These are phyloP conservation scores for Linnemannia hyalina DNA, from an alignment of 192 early-diverging fungal species.

Conservation along the genomic window DNA sequence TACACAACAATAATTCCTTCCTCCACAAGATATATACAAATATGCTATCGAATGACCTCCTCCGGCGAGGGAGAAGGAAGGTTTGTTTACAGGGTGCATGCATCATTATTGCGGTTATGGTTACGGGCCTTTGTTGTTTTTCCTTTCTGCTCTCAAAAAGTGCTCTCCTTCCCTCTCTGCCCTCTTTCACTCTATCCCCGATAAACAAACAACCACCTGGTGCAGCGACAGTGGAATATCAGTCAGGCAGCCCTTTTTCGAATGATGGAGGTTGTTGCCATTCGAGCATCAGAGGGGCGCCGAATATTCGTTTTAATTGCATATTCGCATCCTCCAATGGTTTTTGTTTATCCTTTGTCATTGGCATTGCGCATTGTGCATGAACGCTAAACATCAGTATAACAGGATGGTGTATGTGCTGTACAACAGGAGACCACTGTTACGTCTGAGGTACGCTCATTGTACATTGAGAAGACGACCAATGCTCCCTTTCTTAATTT, in stretches of 20 bases:
- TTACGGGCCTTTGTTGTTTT: neutral
- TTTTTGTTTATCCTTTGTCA: neutral
- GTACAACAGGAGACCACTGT: neutral
- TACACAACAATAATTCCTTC: neutral
- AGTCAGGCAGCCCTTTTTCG: no score
- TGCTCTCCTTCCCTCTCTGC: neutral
- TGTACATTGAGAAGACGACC: no score
- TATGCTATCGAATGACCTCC: neutral
- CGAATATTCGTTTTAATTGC: neutral
- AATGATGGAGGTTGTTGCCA: no score
- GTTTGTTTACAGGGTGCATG: neutral
- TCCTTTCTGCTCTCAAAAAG: slow-evolving; percentile 1
- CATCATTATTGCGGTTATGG: neutral
- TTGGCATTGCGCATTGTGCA: neutral
- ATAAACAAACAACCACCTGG: neutral
- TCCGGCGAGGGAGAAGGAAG: neutral
- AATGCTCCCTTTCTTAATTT: neutral
- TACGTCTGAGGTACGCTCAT: neutral
- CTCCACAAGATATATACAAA: neutral
- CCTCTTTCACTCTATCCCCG: neutral
- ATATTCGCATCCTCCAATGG: neutral
- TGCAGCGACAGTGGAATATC: no score
- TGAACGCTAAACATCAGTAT: no score
- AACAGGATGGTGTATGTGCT: neutral
- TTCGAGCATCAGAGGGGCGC: neutral